These are phyloP conservation scores for Trichoderma endophyticum DNA, from an alignment of 2,329 filamentous ascomycete species.

Conservation along the genomic window DNA sequence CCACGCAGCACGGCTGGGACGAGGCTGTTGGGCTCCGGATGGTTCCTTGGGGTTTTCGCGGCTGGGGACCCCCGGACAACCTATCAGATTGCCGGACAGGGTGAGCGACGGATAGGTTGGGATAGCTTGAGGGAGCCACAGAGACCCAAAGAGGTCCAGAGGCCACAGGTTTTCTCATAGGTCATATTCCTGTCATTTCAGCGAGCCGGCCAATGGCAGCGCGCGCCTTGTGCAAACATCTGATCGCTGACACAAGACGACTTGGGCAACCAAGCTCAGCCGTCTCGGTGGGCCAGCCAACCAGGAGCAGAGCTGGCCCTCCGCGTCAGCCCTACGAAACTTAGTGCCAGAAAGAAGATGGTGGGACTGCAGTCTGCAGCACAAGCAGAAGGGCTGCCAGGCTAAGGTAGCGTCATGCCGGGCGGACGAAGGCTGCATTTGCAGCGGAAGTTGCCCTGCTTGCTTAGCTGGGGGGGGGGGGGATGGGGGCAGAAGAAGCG, in stretches of 20 bases:
- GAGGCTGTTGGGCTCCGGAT: conserved; percentile 9
- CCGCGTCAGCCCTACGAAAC: conserved; percentile 26
- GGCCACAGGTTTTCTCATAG: conserved; percentile 1
- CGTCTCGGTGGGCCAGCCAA: conserved; percentile 21
- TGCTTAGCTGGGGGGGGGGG: too few species aligned
- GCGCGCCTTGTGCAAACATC: conserved; percentile 14
- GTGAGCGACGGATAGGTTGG: not conserved
- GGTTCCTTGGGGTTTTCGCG: not conserved
- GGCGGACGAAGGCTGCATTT: conserved; percentile 2
- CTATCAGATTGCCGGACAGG: conserved; percentile 13
- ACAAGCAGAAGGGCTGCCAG: not conserved
- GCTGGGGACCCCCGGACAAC: not conserved
- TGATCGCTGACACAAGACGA: conserved; percentile 11
- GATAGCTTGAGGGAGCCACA: conserved; percentile 8
- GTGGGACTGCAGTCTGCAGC: conserved; percentile 14
- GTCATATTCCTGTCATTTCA: conserved; percentile 17
- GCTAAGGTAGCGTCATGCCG: conserved; percentile 6
- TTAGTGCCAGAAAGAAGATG: conserved; percentile 20
- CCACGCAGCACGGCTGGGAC: not conserved
- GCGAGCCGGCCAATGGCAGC: conserved; percentile 6
- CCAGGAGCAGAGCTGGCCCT: conserved; percentile 19
- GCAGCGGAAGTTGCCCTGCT: not conserved
- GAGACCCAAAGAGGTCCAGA: not conserved
- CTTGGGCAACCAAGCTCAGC: conserved; percentile 17
- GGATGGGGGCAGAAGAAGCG: not conserved